phyloP scores from a whole-genome alignment of 495 filamentous ascomycete species.

The Penicillium canariense region DNA sequence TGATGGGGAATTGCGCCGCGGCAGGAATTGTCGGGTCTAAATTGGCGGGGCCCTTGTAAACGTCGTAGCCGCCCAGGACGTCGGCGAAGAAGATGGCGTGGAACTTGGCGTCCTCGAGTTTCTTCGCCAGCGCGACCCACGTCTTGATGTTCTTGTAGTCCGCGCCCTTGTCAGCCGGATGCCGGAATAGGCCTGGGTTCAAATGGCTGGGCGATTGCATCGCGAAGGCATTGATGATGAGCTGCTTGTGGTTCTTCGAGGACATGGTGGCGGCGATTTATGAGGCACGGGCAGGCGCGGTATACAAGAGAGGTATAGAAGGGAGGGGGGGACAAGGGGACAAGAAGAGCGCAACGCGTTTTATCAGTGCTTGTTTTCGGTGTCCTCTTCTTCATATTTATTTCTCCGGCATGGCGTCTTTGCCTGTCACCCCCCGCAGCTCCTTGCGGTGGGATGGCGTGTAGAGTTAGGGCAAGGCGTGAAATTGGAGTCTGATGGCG shows the following conservation, averaged over 20 bases:
- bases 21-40: slow-evolving; percentile 57
- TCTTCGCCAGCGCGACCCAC: slow-evolving; percentile 46
- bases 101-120: slow-evolving; percentile 50
- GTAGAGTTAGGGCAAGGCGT: slow-evolving; percentile 18
- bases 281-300: too few relatives aligned
- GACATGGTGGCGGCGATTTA: slow-evolving; percentile 18
- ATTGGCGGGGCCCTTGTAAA: slow-evolving; percentile 57
- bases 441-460: slow-evolving; percentile 11
- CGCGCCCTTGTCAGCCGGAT: slow-evolving; percentile 47
- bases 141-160: slow-evolving; percentile 47
- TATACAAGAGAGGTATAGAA: not conserved
- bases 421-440: slow-evolving; percentile 17
- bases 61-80: slow-evolving; percentile 59
- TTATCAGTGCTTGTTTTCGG: not conserved
- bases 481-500: slow-evolving; percentile 32
- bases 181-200: slow-evolving; percentile 48
- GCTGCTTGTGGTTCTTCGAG: slow-evolving; percentile 40
- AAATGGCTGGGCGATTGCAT: slow-evolving; percentile 50
- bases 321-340: not conserved
- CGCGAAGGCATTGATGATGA: slow-evolving; percentile 59
- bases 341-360: not conserved
- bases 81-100: slow-evolving; percentile 58
- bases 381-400: slow-evolving; percentile 2
- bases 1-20: slow-evolving; percentile 67
- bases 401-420: slow-evolving; percentile 5